Evolutionary conservation across 2,329 filamentous ascomycete genomes (phyloP), one percentile per base, ranked within the genome.

Genomic region (Claviceps africana): DNA sequence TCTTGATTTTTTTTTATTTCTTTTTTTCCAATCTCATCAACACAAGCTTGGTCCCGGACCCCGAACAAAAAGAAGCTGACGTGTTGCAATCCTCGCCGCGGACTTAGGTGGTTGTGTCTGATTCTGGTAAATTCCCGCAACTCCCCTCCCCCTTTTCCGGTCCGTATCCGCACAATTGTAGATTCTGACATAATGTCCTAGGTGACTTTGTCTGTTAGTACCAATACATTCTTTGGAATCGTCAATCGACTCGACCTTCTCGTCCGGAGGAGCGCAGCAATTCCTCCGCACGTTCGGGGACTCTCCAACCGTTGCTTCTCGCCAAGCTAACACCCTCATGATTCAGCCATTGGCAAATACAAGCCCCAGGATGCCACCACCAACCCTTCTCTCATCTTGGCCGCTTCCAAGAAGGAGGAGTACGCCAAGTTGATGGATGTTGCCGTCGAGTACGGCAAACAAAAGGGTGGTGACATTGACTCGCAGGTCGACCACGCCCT

Each of bases 361-460:
- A 95, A 95, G 83, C 93, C 93, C 60, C 90, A 98, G 80, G 93
- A 98, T 87, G 93, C 93, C 67, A 98, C 93, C 71, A 98, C 93
- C 77, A 98, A 98, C 83, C 93, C 93, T 55, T 97, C 93, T 58
- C 81, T 98, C 70, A 97, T 98, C 73, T 86, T 98, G 69, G 91
- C 90, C 61, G 93, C 93, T 59, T 90, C 93, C 69, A 97, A 98
- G 82, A 97, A 97, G 83, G 68, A 87, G 69, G 90, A 96, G 73
- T 97, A 97, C 72, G 88, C 87, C 66, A 84, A 85, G 72, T 77
- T 97, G 67, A 94, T 96, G 63, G 90, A 97, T 67, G 74, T 76
- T 53, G 89, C 91, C 62, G 78, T 96, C 61, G 78, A 76, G 59
- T 90, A 88, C 73, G 91, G 87, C 73, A 97, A 96, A 85, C 65